Conservation (phyloP, 2,329 filamentous ascomycete genomes). For the Dothidotthia symphoricarpi region DNA sequence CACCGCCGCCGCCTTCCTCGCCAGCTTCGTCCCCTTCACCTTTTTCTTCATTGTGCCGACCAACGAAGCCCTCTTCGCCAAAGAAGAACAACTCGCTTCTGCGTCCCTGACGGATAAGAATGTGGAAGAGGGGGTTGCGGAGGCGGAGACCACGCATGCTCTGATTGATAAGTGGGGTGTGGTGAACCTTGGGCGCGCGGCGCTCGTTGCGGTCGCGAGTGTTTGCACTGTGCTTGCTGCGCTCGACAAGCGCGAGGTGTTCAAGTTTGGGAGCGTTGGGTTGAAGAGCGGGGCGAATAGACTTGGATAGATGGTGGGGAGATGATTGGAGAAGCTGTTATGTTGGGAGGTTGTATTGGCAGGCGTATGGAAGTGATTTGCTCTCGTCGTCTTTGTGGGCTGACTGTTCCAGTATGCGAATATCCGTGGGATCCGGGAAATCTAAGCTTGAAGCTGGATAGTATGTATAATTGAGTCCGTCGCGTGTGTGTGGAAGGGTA, state of each 20-base stretch:
- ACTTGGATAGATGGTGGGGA: constrained; percentile 5
- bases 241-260: constrained; percentile 25
- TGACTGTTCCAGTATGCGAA: no score
- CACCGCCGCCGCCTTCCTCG: constrained; percentile 47
- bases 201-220: constrained; percentile 32
- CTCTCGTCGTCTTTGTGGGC: no score
- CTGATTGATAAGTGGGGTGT: constrained; percentile 58
- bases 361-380: no score
- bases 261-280: constrained; percentile 23
- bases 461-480: no score
- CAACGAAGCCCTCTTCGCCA: constrained; percentile 51
- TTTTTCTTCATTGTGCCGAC: constrained; percentile 47
- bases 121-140: constrained; percentile 38
- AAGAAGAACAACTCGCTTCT: constrained; percentile 43
- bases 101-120: constrained; percentile 40
- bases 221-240: constrained; percentile 29
- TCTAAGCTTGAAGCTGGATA: no score
- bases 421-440: no score
- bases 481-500: no score
- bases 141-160: constrained; percentile 50
- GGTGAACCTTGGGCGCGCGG: constrained; percentile 51
- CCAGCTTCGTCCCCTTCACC: constrained; percentile 55
- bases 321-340: no score
- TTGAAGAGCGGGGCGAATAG: constrained; percentile 11
- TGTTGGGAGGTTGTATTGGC: no score